These are phyloP conservation scores for Geotrichum candidum DNA, from an alignment of 1,139 yeast species.

Conservation along the genomic window DNA sequence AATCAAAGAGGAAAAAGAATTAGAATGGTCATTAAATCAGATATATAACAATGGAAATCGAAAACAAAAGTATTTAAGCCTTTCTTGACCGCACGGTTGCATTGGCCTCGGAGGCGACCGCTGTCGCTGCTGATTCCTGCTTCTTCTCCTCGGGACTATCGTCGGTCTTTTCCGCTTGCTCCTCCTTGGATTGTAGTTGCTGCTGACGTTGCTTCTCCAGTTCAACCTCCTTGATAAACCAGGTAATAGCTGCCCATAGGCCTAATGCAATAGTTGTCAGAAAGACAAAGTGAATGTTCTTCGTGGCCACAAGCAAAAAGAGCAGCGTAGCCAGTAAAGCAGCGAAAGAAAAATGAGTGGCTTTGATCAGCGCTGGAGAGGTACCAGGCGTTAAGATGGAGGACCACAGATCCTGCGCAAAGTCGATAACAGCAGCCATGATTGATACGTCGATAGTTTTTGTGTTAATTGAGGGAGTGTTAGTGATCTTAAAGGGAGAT, in stretches of 20 bases:
- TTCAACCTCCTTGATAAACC: constrained; percentile 78
- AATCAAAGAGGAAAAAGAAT: neutral
- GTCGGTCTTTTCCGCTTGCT: constrained; percentile 1
- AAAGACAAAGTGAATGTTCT: constrained; percentile 71
- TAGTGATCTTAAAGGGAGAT: neutral
- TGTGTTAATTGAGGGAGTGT: neutral
- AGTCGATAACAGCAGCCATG: constrained; percentile 19
- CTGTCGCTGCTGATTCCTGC: neutral
- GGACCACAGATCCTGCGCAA: constrained; percentile 70
- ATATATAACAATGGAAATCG: neutral
- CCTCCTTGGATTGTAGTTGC: constrained; percentile 10
- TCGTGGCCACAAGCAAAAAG: constrained; percentile 55
- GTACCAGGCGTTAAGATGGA: constrained; percentile 94
- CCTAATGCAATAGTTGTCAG: constrained; percentile 61
- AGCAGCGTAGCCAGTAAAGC: constrained; percentile 49
- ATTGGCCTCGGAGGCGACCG: neutral
- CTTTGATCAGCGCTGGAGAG: constrained; percentile 75
- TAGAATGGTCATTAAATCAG: neutral
- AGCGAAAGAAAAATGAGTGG: constrained; percentile 68
- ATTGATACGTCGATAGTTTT: neutral
- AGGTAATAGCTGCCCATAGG: constrained; percentile 73
- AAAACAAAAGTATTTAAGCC: neutral
- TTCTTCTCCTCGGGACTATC: neutral
- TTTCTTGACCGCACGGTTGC: constrained; percentile 5
- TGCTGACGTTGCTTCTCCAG: constrained; percentile 38